A percentile compares a stretch with the other conserved stretches of the same genome.
phyloP scores from a whole-genome alignment of 2,329 filamentous ascomycete genomes.

The Ophiostoma ips region DNA sequence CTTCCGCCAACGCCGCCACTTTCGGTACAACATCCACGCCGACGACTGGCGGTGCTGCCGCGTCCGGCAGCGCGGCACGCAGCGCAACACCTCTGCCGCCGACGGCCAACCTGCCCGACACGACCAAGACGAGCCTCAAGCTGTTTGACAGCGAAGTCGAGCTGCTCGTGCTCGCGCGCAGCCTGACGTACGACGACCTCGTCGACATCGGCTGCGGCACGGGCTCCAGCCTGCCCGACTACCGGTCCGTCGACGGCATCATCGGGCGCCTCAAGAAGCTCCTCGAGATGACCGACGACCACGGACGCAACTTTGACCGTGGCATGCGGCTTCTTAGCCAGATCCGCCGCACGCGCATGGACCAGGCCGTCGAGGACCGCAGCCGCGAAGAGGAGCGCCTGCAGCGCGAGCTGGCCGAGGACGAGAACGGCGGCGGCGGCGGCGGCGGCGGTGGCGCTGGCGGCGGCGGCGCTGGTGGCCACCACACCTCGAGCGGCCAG shows the following conservation, averaged over 20 bases:
- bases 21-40: no score
- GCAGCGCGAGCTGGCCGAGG: conserved; percentile 26
- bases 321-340: conserved; percentile 58
- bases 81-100: conserved; percentile 6
- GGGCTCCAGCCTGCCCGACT: conserved; percentile 46
- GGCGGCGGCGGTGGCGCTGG: no score
- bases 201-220: conserved; percentile 43
- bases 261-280: conserved; percentile 50
- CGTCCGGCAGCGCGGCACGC: conserved; percentile 17
- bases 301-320: conserved; percentile 54
- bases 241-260: conserved; percentile 48
- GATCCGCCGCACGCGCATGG: conserved; percentile 47
- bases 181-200: conserved; percentile 51
- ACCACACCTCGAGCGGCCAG: conserved; percentile 26
- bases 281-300: conserved; percentile 51
- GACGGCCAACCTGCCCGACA: conserved; percentile 39
- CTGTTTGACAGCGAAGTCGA: conserved; percentile 43
- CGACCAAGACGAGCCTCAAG: conserved; percentile 44
- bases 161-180: not conserved
- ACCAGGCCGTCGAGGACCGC: conserved; percentile 32
- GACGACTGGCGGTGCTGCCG: no score
- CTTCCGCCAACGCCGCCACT: conserved; percentile 19
- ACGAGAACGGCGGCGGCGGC: conserved; percentile 23
- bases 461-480: no score
- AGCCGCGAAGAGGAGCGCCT: conserved; percentile 36